phyloP scores from a whole-genome alignment of 1,139 yeast genomes.

The Fermentozyma sake region DNA sequence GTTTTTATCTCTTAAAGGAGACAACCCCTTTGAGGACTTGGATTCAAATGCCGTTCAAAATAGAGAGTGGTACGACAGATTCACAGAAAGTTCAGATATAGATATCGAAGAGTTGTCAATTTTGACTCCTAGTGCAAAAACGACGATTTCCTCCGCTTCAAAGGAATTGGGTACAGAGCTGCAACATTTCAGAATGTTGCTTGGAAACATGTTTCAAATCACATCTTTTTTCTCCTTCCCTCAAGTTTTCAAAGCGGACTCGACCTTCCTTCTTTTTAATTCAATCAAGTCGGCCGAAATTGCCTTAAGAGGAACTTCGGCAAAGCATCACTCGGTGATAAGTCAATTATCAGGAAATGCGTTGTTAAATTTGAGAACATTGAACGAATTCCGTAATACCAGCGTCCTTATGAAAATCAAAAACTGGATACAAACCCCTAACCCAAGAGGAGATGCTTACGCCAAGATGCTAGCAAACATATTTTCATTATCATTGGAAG shows the following conservation, averaged over 20 bases:
- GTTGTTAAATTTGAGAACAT: slow-evolving; percentile 53
- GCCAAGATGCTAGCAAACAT: slow-evolving; percentile 34
- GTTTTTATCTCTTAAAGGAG: slow-evolving; percentile 15
- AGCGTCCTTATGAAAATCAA: slow-evolving; percentile 29
- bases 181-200: slow-evolving; percentile 24
- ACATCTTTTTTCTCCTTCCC: slow-evolving; percentile 40
- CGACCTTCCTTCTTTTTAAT: slow-evolving; percentile 38
- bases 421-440: slow-evolving; percentile 24
- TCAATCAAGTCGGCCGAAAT: slow-evolving; percentile 66
- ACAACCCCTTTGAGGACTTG: slow-evolving; percentile 14
- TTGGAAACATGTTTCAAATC: slow-evolving; percentile 34
- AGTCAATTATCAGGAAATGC: slow-evolving; percentile 59
- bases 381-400: slow-evolving; percentile 41
- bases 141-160: slow-evolving; percentile 18
- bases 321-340: slow-evolving; percentile 39
- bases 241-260: slow-evolving; percentile 33
- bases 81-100: slow-evolving; percentile 15
- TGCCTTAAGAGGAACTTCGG: slow-evolving; percentile 53
- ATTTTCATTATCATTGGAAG: slow-evolving; percentile 24
- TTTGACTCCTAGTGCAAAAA: slow-evolving; percentile 23
- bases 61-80: slow-evolving; percentile 24
- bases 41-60: slow-evolving; percentile 14
- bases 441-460: slow-evolving; percentile 25
- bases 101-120: slow-evolving; percentile 24
- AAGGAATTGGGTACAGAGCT: slow-evolving; percentile 13